Conservation (phyloP, 2,329 filamentous ascomycete genomes). For the Penicillium italicum region DNA sequence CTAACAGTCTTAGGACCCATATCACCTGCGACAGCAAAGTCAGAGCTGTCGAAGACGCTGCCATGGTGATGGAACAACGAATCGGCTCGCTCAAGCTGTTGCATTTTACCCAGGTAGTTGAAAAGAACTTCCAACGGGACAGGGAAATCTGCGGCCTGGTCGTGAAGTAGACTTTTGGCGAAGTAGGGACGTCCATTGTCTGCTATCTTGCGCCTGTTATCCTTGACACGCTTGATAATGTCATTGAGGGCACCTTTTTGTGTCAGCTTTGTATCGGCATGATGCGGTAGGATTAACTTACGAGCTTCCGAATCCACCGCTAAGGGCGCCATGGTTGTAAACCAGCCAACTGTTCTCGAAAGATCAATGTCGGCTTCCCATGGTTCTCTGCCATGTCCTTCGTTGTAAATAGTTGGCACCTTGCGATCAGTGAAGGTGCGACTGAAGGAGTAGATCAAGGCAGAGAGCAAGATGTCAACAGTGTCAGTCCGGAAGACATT, state of each 20-base stretch:
- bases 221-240: conserved; percentile 38
- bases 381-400: conserved; percentile 49
- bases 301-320: conserved; percentile 30
- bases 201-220: conserved; percentile 34
- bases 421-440: conserved; percentile 43
- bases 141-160: conserved; percentile 32
- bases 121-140: conserved; percentile 43
- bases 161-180: conserved; percentile 32
- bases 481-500: conserved; percentile 36
- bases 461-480: conserved; percentile 37
- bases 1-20: conserved; percentile 44
- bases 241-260: conserved; percentile 25
- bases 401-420: conserved; percentile 47
- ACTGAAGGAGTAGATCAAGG: conserved; percentile 44
- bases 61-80: conserved; percentile 44
- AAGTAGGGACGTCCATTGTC: conserved; percentile 37
- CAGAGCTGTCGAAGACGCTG: conserved; percentile 29
- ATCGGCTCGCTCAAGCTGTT: conserved; percentile 46
- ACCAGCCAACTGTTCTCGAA: conserved; percentile 50
- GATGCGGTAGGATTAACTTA: conserved; percentile 6
- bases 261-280: conserved; percentile 10
- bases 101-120: conserved; percentile 38
- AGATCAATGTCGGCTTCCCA: conserved; percentile 47
- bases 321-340: conserved; percentile 48
- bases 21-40: conserved; percentile 40